Conservation (phyloP, 2,329 filamentous ascomycete species). For the Aspergillus sp. region DNA sequence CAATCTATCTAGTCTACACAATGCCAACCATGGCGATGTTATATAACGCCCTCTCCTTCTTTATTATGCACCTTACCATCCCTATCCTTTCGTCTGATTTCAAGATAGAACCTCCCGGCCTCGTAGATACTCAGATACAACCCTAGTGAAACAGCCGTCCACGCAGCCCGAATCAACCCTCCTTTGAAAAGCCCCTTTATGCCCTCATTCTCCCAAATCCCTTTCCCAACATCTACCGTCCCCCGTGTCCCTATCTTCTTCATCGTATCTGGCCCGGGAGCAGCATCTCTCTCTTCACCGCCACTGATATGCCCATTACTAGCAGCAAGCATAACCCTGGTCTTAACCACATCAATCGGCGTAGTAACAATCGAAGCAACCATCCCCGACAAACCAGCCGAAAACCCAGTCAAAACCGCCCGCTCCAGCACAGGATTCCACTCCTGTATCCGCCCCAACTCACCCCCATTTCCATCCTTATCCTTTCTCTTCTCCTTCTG, state of each 20-base stretch:
- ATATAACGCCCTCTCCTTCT: conserved; percentile 5
- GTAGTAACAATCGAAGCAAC: conserved; percentile 77
- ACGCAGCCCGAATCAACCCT: conserved; percentile 62
- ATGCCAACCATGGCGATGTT: background rate
- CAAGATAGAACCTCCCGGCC: conserved; percentile 60
- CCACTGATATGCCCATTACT: conserved; percentile 20
- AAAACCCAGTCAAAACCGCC: conserved; percentile 62
- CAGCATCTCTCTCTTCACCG: background rate
- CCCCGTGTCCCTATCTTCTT: conserved; percentile 29
- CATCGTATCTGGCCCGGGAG: conserved; percentile 1
- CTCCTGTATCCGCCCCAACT: conserved; percentile 10
- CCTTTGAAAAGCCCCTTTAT: conserved; percentile 67
- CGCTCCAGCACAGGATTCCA: conserved; percentile 52
- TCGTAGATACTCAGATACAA: conserved; percentile 85
- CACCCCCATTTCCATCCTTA: conserved; percentile 27
- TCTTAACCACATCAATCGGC: conserved; percentile 84
- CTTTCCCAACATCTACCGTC: conserved; percentile 54
- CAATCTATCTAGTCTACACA: too few relatives aligned
- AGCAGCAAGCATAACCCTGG: conserved; percentile 73
- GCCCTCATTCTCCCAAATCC: conserved; percentile 62
- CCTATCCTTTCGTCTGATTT: conserved; percentile 23
- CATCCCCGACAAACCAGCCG: conserved; percentile 67
- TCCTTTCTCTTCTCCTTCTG: conserved; percentile 21
- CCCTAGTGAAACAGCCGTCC: conserved; percentile 77
- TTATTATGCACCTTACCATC: conserved; percentile 2